A percentile compares a stretch with the other conserved stretches of the same genome.
phyloP scores from a whole-genome alignment of 345 rosid genomes.

The Populus simonii region DNA sequence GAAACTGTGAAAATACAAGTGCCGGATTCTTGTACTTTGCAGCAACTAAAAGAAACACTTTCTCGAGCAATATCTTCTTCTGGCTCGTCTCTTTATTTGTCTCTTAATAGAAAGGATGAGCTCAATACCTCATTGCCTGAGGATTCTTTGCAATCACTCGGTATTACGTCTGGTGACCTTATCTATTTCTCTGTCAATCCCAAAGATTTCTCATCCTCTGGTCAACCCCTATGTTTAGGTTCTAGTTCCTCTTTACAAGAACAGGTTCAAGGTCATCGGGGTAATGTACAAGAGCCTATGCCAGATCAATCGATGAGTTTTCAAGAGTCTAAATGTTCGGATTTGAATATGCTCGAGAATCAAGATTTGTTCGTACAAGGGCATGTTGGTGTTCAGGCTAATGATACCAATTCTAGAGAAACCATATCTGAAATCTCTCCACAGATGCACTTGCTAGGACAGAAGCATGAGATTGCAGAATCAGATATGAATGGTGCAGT shows the following conservation, averaged over 20 bases:
- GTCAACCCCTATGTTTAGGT: background rate
- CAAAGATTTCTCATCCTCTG: constrained; percentile 7
- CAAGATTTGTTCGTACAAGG: background rate
- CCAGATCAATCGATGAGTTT: background rate
- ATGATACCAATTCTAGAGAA: background rate
- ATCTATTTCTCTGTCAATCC: constrained; percentile 50
- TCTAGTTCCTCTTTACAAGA: background rate
- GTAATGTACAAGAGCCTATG: background rate
- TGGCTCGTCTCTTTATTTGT: constrained; percentile 43
- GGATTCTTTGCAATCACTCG: constrained; percentile 50
- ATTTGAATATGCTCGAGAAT: background rate
- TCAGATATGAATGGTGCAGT: background rate
- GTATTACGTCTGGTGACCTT: constrained; percentile 69
- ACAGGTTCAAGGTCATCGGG: background rate
- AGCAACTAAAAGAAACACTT: constrained; percentile 42
- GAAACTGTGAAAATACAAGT: constrained; percentile 49
- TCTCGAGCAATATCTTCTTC: constrained; percentile 14
- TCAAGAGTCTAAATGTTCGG: background rate
- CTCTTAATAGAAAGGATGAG: constrained; percentile 68
- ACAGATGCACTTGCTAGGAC: background rate
- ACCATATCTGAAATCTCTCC: background rate
- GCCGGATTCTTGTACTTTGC: constrained; percentile 29
- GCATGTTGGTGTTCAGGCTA: background rate
- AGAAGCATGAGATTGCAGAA: background rate
- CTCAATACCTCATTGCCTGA: constrained; percentile 43